Base-by-base conservation (phyloP, 2,329 filamentous ascomycete species). In the Dendryphion nanum region DNA sequence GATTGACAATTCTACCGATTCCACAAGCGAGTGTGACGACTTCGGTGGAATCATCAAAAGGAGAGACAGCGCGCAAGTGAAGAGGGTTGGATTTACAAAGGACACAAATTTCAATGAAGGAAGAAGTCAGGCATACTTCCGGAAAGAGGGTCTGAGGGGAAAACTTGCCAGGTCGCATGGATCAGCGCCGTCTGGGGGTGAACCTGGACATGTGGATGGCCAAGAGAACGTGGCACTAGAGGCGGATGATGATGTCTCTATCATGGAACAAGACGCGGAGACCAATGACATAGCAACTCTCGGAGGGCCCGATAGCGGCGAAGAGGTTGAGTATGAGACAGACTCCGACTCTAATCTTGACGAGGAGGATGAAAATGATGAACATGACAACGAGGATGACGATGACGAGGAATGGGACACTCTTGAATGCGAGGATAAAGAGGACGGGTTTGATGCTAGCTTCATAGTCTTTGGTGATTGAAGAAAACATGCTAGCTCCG, bases 231-330 rank as follows among this genome's bases (percentile, higher is more conserved):
- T 33, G 13, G 31, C 8, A 33, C 6, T 10, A 16, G 29, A 10
- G 8, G 18, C 14, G 17, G 13, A 33, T 33, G 16, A 10, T 8
- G 18, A 14, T 18, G 17, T 8, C 8, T 16, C 29, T 30, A 16
- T 8, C 8, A 14, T 8, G 5, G 17, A 19, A 33, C 15, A 33
- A 33, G 18, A 33, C 31, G 59, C 10, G 12, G 12, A 33, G 0
- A 20, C 71, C 2, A 82, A 76, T 76, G 74, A 82, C 32, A 45
- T 26, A 8, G 23, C 8, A 6, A 74, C 69, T 52, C 69, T 74
- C 50, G 20, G 26, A 20, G 33, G 26, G 13, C 14, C 18, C 20
- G 20, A 26, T 12, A 5, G 15, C 20, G 18, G 15, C 12, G 33
- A 23, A 13, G 18, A 33, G 18, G 12, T 10, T 17, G 15, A 15